Evolutionary conservation across 1,284 basidiomycete species (phyloP).

Genomic region (Chondrostereum purpureum): DNA sequence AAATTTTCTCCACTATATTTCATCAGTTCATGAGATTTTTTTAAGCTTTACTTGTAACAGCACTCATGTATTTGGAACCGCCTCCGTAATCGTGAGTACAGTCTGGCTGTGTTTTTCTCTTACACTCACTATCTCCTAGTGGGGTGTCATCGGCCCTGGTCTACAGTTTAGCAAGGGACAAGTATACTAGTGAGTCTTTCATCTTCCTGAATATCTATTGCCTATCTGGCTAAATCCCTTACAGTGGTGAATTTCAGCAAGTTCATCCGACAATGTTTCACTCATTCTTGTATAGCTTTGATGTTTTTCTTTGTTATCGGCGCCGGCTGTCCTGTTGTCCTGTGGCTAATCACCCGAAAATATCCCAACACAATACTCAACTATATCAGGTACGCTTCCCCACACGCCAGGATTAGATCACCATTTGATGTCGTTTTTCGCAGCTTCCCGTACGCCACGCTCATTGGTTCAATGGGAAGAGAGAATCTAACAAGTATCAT

Average conservation of each 20-base stretch:
- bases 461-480: too few relatives aligned
- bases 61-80: slow-evolving; percentile 37
- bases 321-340: slow-evolving; percentile 33
- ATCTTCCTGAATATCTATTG: not conserved
- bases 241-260: not conserved
- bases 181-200: slow-evolving; percentile 32
- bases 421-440: slow-evolving; percentile 8
- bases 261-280: not conserved
- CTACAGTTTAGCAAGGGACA: slow-evolving; percentile 45
- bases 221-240: not conserved
- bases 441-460: slow-evolving; percentile 31
- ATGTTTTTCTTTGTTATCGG: slow-evolving; percentile 53
- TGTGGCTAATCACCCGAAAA: slow-evolving; percentile 27
- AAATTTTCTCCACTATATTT: too few relatives aligned
- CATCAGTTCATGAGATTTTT: not conserved
- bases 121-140: slow-evolving; percentile 13
- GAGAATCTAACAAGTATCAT: too few relatives aligned
- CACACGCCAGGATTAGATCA: slow-evolving; percentile 9
- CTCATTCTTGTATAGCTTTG: slow-evolving; percentile 21
- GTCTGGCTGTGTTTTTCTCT: not conserved
- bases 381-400: slow-evolving; percentile 36
- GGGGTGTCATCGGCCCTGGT: slow-evolving; percentile 49
- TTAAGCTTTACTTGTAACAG: slow-evolving; percentile 32
- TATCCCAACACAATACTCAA: slow-evolving; percentile 37
- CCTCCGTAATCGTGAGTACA: slow-evolving; percentile 30